Percentiles rank a stretch among this genome's conserved stretches.
These are phyloP conservation scores for Mycena albidolilacea DNA, from an alignment of 768 basidiomycete genomes.

Conservation along the genomic window DNA sequence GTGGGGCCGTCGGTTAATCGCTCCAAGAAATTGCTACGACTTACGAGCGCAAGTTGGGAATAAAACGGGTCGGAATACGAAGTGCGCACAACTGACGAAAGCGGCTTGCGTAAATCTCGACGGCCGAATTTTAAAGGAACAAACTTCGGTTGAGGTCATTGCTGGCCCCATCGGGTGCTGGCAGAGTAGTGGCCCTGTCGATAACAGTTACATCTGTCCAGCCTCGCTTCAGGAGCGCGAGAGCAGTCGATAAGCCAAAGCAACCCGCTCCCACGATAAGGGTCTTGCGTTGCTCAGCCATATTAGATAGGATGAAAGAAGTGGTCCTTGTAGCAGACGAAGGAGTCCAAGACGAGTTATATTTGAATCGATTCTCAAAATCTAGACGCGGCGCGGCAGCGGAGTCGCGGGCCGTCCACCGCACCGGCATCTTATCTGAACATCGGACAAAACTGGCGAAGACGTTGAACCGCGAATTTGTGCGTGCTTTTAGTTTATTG, in stretches of 20 bases:
- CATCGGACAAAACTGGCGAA: background rate
- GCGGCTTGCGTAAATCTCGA: slow-evolving; percentile 4
- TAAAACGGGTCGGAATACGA: slow-evolving; percentile 82
- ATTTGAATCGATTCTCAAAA: too few species aligned
- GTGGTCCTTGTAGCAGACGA: too few species aligned
- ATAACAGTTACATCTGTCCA: slow-evolving; percentile 82
- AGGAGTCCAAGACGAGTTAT: background rate
- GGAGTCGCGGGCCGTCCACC: background rate
- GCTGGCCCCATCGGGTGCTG: slow-evolving; percentile 87
- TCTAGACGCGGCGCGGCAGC: too few species aligned
- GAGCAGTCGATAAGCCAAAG: slow-evolving; percentile 91
- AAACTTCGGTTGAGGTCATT: slow-evolving; percentile 68
- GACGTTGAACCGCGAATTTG: background rate
- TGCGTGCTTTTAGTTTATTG: background rate
- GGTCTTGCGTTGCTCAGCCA: slow-evolving; percentile 51
- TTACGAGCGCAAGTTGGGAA: slow-evolving; percentile 64
- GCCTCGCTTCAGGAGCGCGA: slow-evolving; percentile 79
- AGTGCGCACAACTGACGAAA: slow-evolving; percentile 74
- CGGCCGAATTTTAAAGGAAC: slow-evolving; percentile 16
- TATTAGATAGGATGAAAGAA: slow-evolving; percentile 39
- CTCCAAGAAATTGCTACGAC: background rate
- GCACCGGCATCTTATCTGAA: background rate
- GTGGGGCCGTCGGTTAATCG: background rate
- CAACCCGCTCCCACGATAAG: slow-evolving; percentile 87
- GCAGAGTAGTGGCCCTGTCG: slow-evolving; percentile 77